These are phyloP conservation scores for Massospora cicadina DNA, from an alignment of 371 early-diverging fungal genomes.

Conservation along the genomic window DNA sequence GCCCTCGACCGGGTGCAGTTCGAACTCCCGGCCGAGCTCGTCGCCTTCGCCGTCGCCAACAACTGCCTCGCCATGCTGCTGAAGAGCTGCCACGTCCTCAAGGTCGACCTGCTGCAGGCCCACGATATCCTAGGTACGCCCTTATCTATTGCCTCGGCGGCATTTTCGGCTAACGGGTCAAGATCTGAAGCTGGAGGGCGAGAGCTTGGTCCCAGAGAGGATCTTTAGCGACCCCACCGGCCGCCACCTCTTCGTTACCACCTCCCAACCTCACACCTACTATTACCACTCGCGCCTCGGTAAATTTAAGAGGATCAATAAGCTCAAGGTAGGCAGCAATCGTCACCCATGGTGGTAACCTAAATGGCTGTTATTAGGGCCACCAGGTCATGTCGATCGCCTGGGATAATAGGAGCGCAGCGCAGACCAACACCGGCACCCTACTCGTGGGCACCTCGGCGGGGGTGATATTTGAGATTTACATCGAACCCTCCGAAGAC, in stretches of 20 bases:
- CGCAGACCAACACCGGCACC: slow-evolving; percentile 27
- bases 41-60: slow-evolving; percentile 55
- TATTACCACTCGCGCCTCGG: slow-evolving; percentile 65
- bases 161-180: background rate
- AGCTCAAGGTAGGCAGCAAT: slow-evolving; percentile 29
- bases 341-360: background rate
- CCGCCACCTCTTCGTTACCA: slow-evolving; percentile 65
- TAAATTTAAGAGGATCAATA: slow-evolving; percentile 41
- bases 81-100: slow-evolving; percentile 37
- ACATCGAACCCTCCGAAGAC: slow-evolving; percentile 63
- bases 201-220: slow-evolving; percentile 38
- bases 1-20: slow-evolving; percentile 65
- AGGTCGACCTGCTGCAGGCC: slow-evolving; percentile 57
- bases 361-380: slow-evolving; percentile 25
- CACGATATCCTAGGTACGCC: slow-evolving; percentile 39
- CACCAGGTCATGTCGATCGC: slow-evolving; percentile 65
- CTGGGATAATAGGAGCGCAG: slow-evolving; percentile 54
- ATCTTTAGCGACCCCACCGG: slow-evolving; percentile 76
- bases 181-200: slow-evolving; percentile 8
- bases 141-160: background rate
- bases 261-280: slow-evolving; percentile 70
- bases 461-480: slow-evolving; percentile 71
- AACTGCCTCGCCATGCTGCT: slow-evolving; percentile 56
- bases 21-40: slow-evolving; percentile 43
- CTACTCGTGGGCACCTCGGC: slow-evolving; percentile 67